Evolutionary conservation across 2,329 filamentous ascomycete genomes (phyloP).

Genomic region (Zymoseptoria ardabiliae): DNA sequence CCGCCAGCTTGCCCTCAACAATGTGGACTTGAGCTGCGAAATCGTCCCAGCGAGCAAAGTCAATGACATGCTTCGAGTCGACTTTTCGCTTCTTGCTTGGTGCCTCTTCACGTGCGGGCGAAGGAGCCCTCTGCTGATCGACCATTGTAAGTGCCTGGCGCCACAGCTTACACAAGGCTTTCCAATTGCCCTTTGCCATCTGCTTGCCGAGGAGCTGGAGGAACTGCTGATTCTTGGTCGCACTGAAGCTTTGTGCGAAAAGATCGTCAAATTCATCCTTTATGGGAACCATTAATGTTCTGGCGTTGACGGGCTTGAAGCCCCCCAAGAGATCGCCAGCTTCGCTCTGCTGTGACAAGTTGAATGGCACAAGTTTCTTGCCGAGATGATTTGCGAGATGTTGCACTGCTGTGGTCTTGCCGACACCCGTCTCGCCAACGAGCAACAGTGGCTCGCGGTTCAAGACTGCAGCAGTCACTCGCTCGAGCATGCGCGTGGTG

Average conservation of each 20-base stretch:
- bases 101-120: constrained; percentile 49
- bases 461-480: constrained; percentile 74
- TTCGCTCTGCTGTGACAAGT: constrained; percentile 96
- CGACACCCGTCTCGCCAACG: constrained; percentile 97
- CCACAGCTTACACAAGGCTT: constrained; percentile 78
- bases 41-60: constrained; percentile 62
- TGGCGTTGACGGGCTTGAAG: constrained; percentile 90
- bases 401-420: constrained; percentile 94
- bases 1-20: constrained; percentile 69
- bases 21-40: constrained; percentile 69
- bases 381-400: constrained; percentile 79
- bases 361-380: constrained; percentile 83
- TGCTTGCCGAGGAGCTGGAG: constrained; percentile 72
- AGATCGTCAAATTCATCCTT: constrained; percentile 91
- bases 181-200: constrained; percentile 78
- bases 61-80: constrained; percentile 42
- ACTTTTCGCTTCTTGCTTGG: constrained; percentile 65
- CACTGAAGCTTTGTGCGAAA: constrained; percentile 80
- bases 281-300: constrained; percentile 78
- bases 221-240: constrained; percentile 80
- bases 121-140: constrained; percentile 45
- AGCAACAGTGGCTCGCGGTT: constrained; percentile 83
- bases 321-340: constrained; percentile 91
- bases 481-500: constrained; percentile 76
- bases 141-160: constrained; percentile 85